Conservation (phyloP, 2,329 filamentous ascomycete species). For the Ophiostoma perfectum region DNA sequence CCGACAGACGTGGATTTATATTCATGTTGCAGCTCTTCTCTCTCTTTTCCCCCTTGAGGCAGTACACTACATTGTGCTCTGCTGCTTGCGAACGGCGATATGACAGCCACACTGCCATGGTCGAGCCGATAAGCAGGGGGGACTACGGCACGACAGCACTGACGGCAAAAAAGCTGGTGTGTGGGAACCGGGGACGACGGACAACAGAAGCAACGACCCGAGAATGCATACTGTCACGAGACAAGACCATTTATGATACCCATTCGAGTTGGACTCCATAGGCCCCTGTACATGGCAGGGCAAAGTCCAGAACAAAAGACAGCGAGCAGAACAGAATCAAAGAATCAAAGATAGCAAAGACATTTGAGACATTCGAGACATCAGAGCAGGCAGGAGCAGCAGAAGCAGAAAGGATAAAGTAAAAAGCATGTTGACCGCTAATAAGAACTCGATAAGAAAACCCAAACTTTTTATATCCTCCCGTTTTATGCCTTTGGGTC, state of each 20-base stretch:
- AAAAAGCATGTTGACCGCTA: slow-evolving; percentile 10
- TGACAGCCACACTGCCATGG: slow-evolving; percentile 13
- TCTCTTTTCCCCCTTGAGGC: background rate
- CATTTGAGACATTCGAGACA: background rate
- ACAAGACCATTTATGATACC: slow-evolving; percentile 19
- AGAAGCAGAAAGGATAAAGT: background rate
- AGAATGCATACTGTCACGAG: slow-evolving; percentile 1
- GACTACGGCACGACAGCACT: background rate
- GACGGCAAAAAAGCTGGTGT: background rate
- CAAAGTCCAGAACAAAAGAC: background rate
- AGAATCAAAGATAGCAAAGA: background rate
- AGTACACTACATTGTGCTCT: background rate
- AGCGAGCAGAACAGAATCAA: too few relatives aligned
- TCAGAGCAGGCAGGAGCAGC: background rate
- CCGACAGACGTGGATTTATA: background rate
- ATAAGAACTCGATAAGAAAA: background rate
- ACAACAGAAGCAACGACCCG: background rate
- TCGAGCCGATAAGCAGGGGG: slow-evolving; percentile 8
- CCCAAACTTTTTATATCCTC: slow-evolving; percentile 16
- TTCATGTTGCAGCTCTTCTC: background rate
- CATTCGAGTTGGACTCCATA: background rate
- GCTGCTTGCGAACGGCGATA: background rate
- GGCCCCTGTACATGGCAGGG: background rate
- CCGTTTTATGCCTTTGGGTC: background rate
- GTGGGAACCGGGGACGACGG: background rate